Base-by-base conservation (phyloP, 1,284 basidiomycete species). In the Pholiota adiposa region DNA sequence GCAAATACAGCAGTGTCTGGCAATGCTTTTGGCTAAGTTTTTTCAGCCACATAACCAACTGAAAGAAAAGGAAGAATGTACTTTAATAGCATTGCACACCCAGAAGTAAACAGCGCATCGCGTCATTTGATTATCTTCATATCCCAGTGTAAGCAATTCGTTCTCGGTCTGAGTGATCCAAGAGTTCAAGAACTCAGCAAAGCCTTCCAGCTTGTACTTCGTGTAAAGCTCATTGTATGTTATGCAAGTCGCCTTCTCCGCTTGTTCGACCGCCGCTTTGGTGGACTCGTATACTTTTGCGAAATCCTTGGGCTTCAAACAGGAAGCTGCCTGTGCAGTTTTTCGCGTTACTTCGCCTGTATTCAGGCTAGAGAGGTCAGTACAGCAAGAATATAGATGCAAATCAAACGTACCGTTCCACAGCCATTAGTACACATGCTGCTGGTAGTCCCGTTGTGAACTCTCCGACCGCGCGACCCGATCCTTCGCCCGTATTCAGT, bases 251-350 rank as follows among this genome's bases (percentile, higher is more conserved):
- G 21, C 55, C 40, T 48, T 59, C 52, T 63, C 59, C 31, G 44
- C 55, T 58, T 70, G 64, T 49, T 65, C 70, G 7, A 76, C 58
- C 6, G 70, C 72, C 4, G 68, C 64, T 31, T 71, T 61, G 12
- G 73, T 69, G 16, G 65, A 66, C 9, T 65, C 62, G 23, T 75
- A 68, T 0, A 71, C 69, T 54, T 68, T 73, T 18, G 66, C 58
- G 50, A 76, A 77, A 51, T 77, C 74, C 16, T 64, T 65, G 16
- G 61, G 52, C 31, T 71, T 72, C 19, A 76, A 62, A 59, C 75
- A 77, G 18, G 76, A 75, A 14, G 74, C 70, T 14, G 53, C 52
- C 57, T 75, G 75, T 4, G 74, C 73, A 8, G 64, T 60, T 16
- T 69, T 64, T 16, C 62, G 61, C 4, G 69, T 67, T 27, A 75